Conservation (phyloP, 2,329 filamentous ascomycete genomes). For the Aspergillus unguis region DNA sequence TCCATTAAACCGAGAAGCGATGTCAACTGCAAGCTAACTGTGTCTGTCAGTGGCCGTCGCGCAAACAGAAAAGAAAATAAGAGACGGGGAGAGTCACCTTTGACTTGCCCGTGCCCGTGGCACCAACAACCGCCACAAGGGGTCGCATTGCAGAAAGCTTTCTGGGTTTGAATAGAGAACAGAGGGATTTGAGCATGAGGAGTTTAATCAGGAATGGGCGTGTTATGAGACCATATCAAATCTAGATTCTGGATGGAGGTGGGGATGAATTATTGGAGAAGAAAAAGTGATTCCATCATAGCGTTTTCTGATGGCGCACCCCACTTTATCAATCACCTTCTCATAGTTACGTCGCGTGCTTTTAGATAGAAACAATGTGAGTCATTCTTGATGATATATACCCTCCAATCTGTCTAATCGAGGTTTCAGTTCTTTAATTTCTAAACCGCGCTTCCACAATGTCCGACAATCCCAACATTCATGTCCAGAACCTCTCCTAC, state of each 20-base stretch:
- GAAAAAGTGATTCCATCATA: slow-evolving; percentile 8
- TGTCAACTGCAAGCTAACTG: slow-evolving; percentile 76
- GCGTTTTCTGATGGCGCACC: neutral
- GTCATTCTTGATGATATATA: slow-evolving; percentile 1
- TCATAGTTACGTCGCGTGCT: slow-evolving; percentile 8
- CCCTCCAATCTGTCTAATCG: neutral
- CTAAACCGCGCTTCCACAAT: slow-evolving; percentile 13
- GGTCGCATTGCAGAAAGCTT: slow-evolving; percentile 46
- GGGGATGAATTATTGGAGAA: neutral
- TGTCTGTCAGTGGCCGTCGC: slow-evolving; percentile 24
- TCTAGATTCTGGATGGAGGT: neutral
- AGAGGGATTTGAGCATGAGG: slow-evolving; percentile 29
- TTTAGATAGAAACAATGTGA: slow-evolving; percentile 3
- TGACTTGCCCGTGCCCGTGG: slow-evolving; percentile 91
- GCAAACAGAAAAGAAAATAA: neutral
- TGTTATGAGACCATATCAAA: slow-evolving; percentile 1
- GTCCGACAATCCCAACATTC: slow-evolving; percentile 55
- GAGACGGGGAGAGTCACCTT: slow-evolving; percentile 55
- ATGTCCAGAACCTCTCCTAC: slow-evolving; percentile 76
- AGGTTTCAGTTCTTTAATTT: neutral
- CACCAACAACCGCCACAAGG: slow-evolving; percentile 77
- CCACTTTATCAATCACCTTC: slow-evolving; percentile 1
- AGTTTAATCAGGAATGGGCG: neutral
- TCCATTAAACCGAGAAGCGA: slow-evolving; percentile 79
- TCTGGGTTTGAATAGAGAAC: slow-evolving; percentile 19